Base-by-base conservation (phyloP, 305 asterid genomes). In the Salvia sclarea region DNA sequence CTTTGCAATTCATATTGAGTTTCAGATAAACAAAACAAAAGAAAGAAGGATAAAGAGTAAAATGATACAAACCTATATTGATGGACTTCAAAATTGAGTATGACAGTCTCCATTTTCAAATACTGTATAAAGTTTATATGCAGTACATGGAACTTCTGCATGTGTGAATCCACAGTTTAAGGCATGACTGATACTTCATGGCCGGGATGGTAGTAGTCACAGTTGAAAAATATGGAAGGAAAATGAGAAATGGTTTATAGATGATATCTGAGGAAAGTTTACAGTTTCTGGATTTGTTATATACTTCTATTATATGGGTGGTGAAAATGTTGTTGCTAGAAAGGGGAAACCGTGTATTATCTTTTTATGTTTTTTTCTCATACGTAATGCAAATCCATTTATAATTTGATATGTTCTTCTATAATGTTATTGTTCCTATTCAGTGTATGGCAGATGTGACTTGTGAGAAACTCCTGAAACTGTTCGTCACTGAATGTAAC, bases 121-220 rank as follows among this genome's bases (percentile, higher is more conserved):
- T 25, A 47, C 54, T 61, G 40, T 54, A 41, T 33, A 40, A 57
- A 14, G 16, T 21, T 56, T 57, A 35, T 61, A 24, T 61, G 53
- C 67, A n/a, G 18, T 61, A 3, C 0, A 28, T 28, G 33, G 5
- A 30, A 43, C 33, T 68, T 13, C 38, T 53, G 38, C 35, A 4
- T 53, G n/a, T 53, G 60, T 24, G 60, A 53, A 5, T 24, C 38
- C 63, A 8, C 40, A 57, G 28, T 14, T 16, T 3, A 28, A 28
- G 25, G 43, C 12, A 9, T 33, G 17, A 25, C 11, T 25, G 22
- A 30, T 55, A 28, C 24, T 30, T 55, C 21, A 8, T 28, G 24
- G n/a, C n/a, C n/a, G n/a, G 2, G 22, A 12, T 10, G 43, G 62
- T 17, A 30, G 40, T 54, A 55, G 8, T 57, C 44, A n/a, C 17